Conservation (phyloP, 225 moss, liverwort and hornwort species). For the Physcomitrellopsis africana region DNA sequence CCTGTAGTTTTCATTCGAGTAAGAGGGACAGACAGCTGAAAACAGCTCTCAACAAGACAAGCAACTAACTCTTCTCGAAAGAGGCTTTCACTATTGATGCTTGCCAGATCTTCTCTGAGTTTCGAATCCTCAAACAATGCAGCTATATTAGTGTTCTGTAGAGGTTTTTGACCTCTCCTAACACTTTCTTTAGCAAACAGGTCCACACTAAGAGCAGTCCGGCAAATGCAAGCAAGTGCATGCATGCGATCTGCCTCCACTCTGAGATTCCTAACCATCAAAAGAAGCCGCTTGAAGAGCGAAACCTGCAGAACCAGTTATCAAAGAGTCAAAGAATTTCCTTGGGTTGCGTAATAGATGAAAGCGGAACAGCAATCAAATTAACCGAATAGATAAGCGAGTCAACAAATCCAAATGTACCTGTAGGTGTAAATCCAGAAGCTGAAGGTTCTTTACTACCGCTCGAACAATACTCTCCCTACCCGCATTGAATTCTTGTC, state of each 20-base stretch:
- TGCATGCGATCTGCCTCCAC: slow-evolving; percentile 96
- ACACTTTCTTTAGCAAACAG: slow-evolving; percentile 95
- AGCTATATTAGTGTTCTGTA: slow-evolving; percentile 81
- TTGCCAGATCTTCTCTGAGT: slow-evolving; percentile 82
- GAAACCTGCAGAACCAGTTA: slow-evolving; percentile 61
- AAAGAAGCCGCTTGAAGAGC: slow-evolving; percentile 90
- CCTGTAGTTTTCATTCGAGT: slow-evolving; percentile 62
- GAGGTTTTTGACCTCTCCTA: slow-evolving; percentile 87
- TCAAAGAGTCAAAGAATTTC: slow-evolving; percentile 23
- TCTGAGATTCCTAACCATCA: slow-evolving; percentile 94
- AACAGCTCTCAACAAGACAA: slow-evolving; percentile 93
- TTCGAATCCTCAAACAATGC: slow-evolving; percentile 89
- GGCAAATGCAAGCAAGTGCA: slow-evolving; percentile 92
- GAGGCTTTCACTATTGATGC: slow-evolving; percentile 63
- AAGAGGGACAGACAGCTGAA: slow-evolving; percentile 89
- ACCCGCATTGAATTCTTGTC: slow-evolving; percentile 94
- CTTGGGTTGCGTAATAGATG: slow-evolving; percentile 18
- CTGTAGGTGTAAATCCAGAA: slow-evolving; percentile 94
- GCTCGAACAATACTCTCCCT: slow-evolving; percentile 96
- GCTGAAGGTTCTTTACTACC: slow-evolving; percentile 90
- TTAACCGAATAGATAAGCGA: slow-evolving; percentile 4
- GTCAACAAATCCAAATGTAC: slow-evolving; percentile 24
- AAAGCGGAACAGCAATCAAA: slow-evolving; percentile 21
- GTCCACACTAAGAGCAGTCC: slow-evolving; percentile 91
- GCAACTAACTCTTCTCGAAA: slow-evolving; percentile 95